Evolutionary conservation across 140 eudicot genomes (phyloP).

Genomic region (Eryngium alpinum): DNA sequence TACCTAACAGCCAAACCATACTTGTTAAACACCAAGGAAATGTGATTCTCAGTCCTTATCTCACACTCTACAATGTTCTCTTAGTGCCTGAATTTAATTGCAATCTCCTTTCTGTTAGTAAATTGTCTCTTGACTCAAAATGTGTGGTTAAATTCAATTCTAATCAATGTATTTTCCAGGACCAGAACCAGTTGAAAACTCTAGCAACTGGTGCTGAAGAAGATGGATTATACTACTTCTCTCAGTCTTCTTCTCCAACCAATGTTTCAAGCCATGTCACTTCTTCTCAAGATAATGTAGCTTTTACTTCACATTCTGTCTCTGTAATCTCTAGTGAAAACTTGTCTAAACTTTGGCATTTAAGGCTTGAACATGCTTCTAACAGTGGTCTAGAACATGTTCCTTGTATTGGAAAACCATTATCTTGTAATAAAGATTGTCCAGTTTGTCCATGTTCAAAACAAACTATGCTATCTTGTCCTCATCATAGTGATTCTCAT

Average conservation of each 20-base stretch:
- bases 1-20: too few relatives aligned
- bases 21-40: too few relatives aligned
- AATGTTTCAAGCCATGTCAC: too few relatives aligned
- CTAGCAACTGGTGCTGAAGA: not conserved
- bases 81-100: not conserved
- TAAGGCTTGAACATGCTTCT: not conserved
- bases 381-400: not conserved
- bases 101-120: not conserved
- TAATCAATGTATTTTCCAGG: not conserved
- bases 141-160: not conserved
- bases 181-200: not conserved
- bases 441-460: not conserved
- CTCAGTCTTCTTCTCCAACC: not conserved
- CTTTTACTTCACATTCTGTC: too few relatives aligned
- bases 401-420: not conserved
- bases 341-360: too few relatives aligned
- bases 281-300: too few relatives aligned
- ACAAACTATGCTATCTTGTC: not conserved
- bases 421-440: not conserved
- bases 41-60: not conserved
- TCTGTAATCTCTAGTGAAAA: too few relatives aligned
- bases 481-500: not conserved
- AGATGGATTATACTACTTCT: not conserved
- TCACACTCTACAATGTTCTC: too few relatives aligned
- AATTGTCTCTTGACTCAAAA: not conserved